Base-by-base conservation (phyloP, 148 eudicot species). In the Camellia granthamiana region DNA sequence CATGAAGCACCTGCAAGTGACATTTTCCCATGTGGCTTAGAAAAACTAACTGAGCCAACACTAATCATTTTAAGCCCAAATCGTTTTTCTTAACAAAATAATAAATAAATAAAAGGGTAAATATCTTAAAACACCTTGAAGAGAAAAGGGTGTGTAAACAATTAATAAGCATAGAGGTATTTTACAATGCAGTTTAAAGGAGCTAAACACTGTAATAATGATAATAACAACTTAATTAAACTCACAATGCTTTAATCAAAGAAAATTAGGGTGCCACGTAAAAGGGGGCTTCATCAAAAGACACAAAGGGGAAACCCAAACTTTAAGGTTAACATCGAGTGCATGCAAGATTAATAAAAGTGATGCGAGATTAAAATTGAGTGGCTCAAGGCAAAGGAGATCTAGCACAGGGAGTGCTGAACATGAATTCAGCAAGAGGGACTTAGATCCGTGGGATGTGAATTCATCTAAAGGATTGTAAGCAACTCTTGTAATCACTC, bases 1-100 rank as follows among this genome's bases (percentile, higher is more conserved):
- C 90, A 87, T 94, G 97, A 81, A 93, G 98, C 62, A 96, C 99
- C 99, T 96, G 91, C 86, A 85, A 61, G 80, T 64, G 78, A 79
- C 62, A 72, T 79, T 65, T 69, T 56, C 43, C 56, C 63, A 70
- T 12, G 72, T 56, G 75, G 46, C 70, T 74, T 74, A 79, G 49
- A 44, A 70, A 7, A 46, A 63, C 47, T 44, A 51, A 79, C 76
- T 43, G 30, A 65, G 78, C 30, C 52, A 66, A 52, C 23, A 56
- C 23, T 61, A 18, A 30, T 64, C 38, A 5, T 38, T 38, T 54
- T 30, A 38, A 9, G n/a, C 46, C 51, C 4, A 66, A 77, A 51
- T 77, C n/a, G 8, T 15, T n/a, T 61, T 41, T 18, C 16, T 51
- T 51, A 52, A 47, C 16, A 63, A 61, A 44, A 10, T 44, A 42